Evolutionary conservation across 2,329 filamentous ascomycete genomes (phyloP).

Genomic region (Aspergillus phoenicis): DNA sequence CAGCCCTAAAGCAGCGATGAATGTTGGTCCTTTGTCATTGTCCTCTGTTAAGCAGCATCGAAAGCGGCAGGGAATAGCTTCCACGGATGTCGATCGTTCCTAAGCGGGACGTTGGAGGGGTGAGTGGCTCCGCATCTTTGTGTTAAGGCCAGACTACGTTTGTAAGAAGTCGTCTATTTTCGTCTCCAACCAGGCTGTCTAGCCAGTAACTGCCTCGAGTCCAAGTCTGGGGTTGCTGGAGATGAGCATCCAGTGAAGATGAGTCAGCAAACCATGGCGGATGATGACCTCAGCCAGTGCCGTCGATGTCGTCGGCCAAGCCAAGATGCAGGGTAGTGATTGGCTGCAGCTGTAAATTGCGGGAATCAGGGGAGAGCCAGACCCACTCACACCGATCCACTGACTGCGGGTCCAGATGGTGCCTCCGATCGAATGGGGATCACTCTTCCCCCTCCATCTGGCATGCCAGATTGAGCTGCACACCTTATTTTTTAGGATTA

Average conservation of each 20-base stretch:
- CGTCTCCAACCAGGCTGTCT: neutral
- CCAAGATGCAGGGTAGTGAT: neutral
- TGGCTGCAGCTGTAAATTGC: neutral
- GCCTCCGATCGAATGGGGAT: slow-evolving; percentile 1
- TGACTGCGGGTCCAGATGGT: neutral
- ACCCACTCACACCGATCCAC: neutral
- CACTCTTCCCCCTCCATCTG: neutral
- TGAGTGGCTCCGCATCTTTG: neutral
- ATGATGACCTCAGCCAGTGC: slow-evolving; percentile 5
- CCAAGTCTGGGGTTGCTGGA: too few species aligned
- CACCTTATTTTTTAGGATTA: too few species aligned
- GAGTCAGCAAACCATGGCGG: too few species aligned
- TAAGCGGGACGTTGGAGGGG: neutral
- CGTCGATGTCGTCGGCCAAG: slow-evolving; percentile 7
- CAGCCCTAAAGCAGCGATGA: neutral
- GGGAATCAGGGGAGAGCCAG: neutral
- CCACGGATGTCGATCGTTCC: neutral
- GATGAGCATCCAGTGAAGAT: too few species aligned
- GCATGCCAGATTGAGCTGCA: neutral
- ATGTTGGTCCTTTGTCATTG: neutral
- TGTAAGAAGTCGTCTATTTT: neutral
- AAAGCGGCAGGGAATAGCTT: neutral
- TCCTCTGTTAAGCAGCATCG: neutral
- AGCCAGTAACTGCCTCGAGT: too few species aligned
- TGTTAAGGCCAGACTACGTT: neutral